Percentiles rank a stretch among this genome's conserved stretches.
Conservation (phyloP, 768 basidiomycete species). For the Lyophyllum shimeji region DNA sequence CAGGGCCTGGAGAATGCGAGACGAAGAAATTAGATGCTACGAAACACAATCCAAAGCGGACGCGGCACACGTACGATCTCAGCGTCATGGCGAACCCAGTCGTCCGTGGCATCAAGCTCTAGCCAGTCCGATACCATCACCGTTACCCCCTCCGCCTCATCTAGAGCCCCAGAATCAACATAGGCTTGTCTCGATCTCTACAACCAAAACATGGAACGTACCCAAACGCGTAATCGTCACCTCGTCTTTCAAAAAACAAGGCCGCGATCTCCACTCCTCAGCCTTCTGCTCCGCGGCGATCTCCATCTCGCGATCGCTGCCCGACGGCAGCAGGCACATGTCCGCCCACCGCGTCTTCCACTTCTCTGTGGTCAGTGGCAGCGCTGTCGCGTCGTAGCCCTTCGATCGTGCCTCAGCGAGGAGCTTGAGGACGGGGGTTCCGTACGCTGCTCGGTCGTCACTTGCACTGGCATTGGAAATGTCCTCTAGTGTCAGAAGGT, state of each 20-base stretch:
- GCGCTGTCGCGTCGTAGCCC: constrained; percentile 73
- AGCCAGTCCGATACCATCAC: constrained; percentile 92
- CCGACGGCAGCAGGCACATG: constrained; percentile 75
- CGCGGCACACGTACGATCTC: constrained; percentile 70
- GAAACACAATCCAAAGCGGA: not conserved
- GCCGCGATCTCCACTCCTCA: constrained; percentile 85
- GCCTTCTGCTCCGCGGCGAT: constrained; percentile 58
- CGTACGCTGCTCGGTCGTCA: constrained; percentile 18
- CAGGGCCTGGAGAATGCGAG: constrained; percentile 64
- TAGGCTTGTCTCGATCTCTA: not conserved
- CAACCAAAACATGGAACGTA: constrained; percentile 34
- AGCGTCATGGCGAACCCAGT: constrained; percentile 93
- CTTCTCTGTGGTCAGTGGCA: constrained; percentile 85
- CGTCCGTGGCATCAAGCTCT: constrained; percentile 88
- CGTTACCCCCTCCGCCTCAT: constrained; percentile 72
- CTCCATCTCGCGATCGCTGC: constrained; percentile 37
- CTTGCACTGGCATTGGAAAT: constrained; percentile 3
- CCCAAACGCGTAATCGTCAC: constrained; percentile 89
- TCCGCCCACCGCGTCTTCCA: constrained; percentile 89
- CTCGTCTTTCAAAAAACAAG: constrained; percentile 78
- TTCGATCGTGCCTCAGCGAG: constrained; percentile 53
- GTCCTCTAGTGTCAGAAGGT: constrained; percentile 9
- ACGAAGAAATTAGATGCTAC: not conserved
- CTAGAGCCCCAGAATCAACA: constrained; percentile 31
- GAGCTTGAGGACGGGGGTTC: constrained; percentile 52